A percentile compares a stretch with the other conserved stretches of the same genome.
Evolutionary conservation across 331 rosid genomes (phyloP).

Genomic region (Quercus lobata): DNA sequence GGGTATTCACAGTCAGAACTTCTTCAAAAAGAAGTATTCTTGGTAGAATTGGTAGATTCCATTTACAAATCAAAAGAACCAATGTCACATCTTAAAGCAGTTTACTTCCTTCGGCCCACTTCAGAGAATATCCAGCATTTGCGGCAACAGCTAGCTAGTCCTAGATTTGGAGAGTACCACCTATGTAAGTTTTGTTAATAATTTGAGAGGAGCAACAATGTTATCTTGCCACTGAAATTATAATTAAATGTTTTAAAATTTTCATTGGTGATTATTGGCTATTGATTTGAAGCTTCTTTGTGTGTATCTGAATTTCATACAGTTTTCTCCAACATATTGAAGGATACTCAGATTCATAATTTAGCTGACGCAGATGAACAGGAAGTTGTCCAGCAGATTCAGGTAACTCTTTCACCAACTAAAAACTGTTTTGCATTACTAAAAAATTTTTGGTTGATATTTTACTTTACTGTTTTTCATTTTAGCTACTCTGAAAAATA

Average conservation of each 20-base stretch:
- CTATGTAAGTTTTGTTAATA: constrained; percentile 59
- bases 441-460: not conserved
- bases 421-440: not conserved
- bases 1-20: constrained; percentile 96
- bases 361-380: constrained; percentile 95
- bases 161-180: constrained; percentile 95
- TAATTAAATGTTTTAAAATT: constrained; percentile 13
- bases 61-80: constrained; percentile 76
- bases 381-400: constrained; percentile 91
- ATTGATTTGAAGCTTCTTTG: constrained; percentile 39
- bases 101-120: constrained; percentile 85
- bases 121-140: constrained; percentile 72
- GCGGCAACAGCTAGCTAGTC: constrained; percentile 74
- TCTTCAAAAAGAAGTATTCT: constrained; percentile 83
- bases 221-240: constrained; percentile 8
- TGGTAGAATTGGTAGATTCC: constrained; percentile 82
- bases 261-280: constrained; percentile 3
- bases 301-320: constrained; percentile 39
- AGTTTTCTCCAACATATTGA: constrained; percentile 97
- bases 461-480: not conserved
- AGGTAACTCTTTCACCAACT: constrained; percentile 42
- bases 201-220: not conserved
- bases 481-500: not conserved
- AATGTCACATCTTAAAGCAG: constrained; percentile 91
- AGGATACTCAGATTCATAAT: constrained; percentile 84